Evolutionary conservation across 139 green algal species (phyloP).

Genomic region (Tetraselmis striata): DNA sequence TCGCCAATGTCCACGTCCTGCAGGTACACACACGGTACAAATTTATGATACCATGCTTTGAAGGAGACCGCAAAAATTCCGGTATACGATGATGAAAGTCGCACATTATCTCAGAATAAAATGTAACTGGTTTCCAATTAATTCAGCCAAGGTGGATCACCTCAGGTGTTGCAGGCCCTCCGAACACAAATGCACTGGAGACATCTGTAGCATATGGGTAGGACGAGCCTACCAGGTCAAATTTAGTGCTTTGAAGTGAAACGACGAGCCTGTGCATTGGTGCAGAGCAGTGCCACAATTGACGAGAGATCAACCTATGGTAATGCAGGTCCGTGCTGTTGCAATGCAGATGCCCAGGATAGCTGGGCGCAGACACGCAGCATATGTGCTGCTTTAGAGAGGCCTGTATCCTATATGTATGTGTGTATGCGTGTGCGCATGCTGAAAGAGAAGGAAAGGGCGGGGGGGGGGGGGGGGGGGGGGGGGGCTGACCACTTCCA

Average conservation of each 20-base stretch:
- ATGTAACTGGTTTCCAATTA: too few species aligned
- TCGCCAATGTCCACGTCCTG: background rate
- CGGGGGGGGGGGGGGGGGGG: too few species aligned
- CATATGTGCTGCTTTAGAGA: too few species aligned
- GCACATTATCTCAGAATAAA: too few species aligned
- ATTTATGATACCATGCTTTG: background rate
- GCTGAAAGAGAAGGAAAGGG: too few species aligned
- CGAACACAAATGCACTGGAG: background rate
- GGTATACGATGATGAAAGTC: too few species aligned
- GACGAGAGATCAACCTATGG: background rate
- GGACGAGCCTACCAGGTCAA: too few species aligned
- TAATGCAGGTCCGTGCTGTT: background rate
- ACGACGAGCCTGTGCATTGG: background rate
- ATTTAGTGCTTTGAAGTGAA: too few species aligned
- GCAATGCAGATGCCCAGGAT: background rate
- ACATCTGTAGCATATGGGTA: background rate
- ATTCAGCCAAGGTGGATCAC: background rate
- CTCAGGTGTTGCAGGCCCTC: background rate
- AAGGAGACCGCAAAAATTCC: too few species aligned
- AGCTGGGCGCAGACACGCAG: background rate
- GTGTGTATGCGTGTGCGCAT: too few species aligned
- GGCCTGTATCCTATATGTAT: too few species aligned
- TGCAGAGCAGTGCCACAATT: background rate
- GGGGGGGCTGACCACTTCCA: too few species aligned
- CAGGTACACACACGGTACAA: background rate